These are phyloP conservation scores for Diplodia seriata DNA, from an alignment of 2,329 filamentous ascomycete species.

Conservation along the genomic window DNA sequence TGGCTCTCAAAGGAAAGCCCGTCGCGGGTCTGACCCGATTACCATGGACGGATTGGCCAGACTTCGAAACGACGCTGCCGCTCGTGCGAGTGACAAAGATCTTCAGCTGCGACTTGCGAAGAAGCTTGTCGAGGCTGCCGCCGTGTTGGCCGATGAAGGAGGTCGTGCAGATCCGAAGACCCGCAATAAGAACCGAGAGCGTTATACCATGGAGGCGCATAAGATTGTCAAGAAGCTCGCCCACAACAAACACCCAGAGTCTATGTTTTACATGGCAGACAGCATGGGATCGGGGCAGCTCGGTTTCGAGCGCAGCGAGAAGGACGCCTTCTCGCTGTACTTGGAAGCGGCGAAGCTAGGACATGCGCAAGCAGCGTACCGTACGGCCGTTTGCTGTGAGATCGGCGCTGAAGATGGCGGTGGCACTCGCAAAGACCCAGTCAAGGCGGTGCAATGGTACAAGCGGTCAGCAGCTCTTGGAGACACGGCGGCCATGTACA, in stretches of 20 bases:
- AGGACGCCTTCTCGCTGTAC: constrained; percentile 92
- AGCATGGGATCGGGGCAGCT: constrained; percentile 83
- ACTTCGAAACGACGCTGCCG: constrained; percentile 72
- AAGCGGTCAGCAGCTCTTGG: constrained; percentile 88
- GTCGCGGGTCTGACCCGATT: constrained; percentile 62
- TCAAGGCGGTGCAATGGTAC: constrained; percentile 99
- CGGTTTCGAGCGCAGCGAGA: constrained; percentile 80
- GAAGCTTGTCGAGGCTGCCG: constrained; percentile 83
- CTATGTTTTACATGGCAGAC: constrained; percentile 94
- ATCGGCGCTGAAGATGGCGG: constrained; percentile 94
- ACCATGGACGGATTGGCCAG: constrained; percentile 80
- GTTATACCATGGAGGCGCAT: constrained; percentile 83
- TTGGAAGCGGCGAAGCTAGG: constrained; percentile 91
- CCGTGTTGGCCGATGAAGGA: constrained; percentile 77
- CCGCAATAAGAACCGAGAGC: constrained; percentile 72
- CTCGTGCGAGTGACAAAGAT: constrained; percentile 74
- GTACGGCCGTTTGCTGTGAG: constrained; percentile 96
- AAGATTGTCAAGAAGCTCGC: constrained; percentile 92
- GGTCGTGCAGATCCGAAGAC: constrained; percentile 72
- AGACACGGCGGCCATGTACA: constrained; percentile 96
- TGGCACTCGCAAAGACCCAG: constrained; percentile 85
- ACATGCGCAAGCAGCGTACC: constrained; percentile 86
- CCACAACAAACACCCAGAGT: constrained; percentile 74
- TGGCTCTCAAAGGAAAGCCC: constrained; percentile 14
- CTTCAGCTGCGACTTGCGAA: constrained; percentile 78